These are phyloP conservation scores for Colletotrichum sp. DNA, from an alignment of 2,329 filamentous ascomycete genomes.

Conservation along the genomic window DNA sequence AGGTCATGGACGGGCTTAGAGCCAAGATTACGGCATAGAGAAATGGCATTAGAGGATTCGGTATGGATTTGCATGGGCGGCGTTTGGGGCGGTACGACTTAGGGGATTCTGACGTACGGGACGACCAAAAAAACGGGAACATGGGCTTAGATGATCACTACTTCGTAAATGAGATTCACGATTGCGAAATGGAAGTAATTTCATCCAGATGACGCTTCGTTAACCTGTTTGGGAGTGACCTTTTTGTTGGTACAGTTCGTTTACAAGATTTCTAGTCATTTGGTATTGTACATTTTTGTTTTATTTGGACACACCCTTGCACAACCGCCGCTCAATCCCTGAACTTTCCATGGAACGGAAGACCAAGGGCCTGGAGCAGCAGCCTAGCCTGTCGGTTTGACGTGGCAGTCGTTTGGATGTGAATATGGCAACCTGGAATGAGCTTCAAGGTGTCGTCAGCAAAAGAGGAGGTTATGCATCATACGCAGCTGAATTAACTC, in stretches of 20 bases:
- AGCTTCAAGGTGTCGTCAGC: conserved; percentile 51
- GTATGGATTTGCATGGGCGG: conserved; percentile 36
- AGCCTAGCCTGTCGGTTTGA: conserved; percentile 86
- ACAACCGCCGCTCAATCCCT: conserved; percentile 33
- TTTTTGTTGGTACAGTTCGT: conserved; percentile 21
- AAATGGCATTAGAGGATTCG: background rate
- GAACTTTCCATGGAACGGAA: conserved; percentile 81
- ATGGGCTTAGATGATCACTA: background rate
- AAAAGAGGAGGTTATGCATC: conserved; percentile 56
- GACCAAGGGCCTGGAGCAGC: conserved; percentile 55
- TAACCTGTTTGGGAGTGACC: background rate
- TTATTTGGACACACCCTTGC: background rate
- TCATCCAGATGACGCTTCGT: background rate
- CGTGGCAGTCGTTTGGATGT: conserved; percentile 82
- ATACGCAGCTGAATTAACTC: background rate
- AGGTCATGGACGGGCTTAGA: conserved; percentile 70
- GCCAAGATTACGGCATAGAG: conserved; percentile 35
- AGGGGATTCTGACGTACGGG: background rate
- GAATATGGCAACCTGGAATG: conserved; percentile 86
- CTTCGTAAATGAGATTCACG: background rate
- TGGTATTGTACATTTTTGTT: conserved; percentile 16
- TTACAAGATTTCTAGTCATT: conserved; percentile 14
- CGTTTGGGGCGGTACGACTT: conserved; percentile 33
- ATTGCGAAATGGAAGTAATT: background rate
- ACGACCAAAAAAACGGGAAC: background rate